phyloP scores from a whole-genome alignment of 768 basidiomycete genomes.

The Hebeloma cylindrosporum region DNA sequence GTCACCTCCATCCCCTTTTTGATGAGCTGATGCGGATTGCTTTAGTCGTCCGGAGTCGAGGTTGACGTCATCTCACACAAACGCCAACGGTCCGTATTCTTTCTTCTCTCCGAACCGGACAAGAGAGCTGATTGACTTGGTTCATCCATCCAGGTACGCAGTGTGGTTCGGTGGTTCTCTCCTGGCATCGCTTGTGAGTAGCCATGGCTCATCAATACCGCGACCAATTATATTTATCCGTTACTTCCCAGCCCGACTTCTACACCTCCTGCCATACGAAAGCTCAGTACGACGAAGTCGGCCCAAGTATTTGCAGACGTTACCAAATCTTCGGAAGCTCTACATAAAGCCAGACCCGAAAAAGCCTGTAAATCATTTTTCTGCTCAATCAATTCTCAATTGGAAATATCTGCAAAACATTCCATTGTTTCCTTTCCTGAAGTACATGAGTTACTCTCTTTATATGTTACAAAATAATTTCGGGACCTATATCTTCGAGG shows the following conservation, averaged over 20 bases:
- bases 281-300: conserved; percentile 91
- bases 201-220: too few species aligned
- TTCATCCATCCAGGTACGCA: conserved; percentile 58
- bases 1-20: conserved; percentile 3
- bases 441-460: too few species aligned
- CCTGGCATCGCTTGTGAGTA: conserved; percentile 83
- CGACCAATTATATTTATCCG: neutral
- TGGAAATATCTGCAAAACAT: conserved; percentile 6
- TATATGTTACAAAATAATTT: neutral
- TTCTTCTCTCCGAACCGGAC: neutral
- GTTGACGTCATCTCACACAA: conserved; percentile 99
- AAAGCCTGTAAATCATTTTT: conserved; percentile 1
- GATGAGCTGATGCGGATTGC: conserved; percentile 11
- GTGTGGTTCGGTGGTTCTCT: conserved; percentile 99
- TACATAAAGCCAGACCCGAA: conserved; percentile 42
- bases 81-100: conserved; percentile 71
- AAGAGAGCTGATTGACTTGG: conserved; percentile 8
- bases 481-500: neutral
- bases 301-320: conserved; percentile 87
- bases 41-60: conserved; percentile 91
- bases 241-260: conserved; percentile 75
- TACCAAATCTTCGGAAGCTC: conserved; percentile 94
- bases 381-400: neutral
- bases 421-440: neutral
- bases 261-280: conserved; percentile 93